Evolutionary conservation across 345 rosid genomes (phyloP), one percentile per base, ranked within the genome.

Genomic region (Odontarrhena argentea): DNA sequence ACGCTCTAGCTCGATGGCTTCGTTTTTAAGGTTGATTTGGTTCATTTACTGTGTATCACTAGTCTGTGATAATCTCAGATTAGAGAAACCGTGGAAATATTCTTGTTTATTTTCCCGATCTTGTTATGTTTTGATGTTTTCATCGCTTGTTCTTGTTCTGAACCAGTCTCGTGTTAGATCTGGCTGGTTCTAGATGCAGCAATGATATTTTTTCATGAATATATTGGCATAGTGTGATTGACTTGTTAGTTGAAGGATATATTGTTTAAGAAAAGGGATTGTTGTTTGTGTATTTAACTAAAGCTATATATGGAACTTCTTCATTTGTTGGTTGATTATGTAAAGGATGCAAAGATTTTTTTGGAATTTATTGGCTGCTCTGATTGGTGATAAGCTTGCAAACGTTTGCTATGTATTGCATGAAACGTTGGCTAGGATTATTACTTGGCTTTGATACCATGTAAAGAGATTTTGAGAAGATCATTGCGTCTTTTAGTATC

Each of bases 391-490:
- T 37, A 2, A 12, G 2, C 48, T 26, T 65, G 40, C 30, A 45
- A 53, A 12, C 7, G n/a, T 56, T 1, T 67, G 28, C 13, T 18
- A 18, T 65, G 43, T 44, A 6, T 11, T 54, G 34, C 7, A 10
- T 55, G n/a, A 47, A 34, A 8, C 22, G 22, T 18, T 47, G 36
- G 45, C 45, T 48, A 26, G n/a, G 45, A 18, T 18, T 61, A 32
- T 22, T 12, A 45, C 41, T n/a, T 10, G 5, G 43, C 4, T 35
- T 48, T 22, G 56, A 36, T 63, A 49, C 68, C 47, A 22, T 54
- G n/a, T 44, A 32, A 55, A 35, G 54, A 66, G 70, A 66, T 66
- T 6, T 44, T 3, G 54, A 12, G 18, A 55, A 55, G 25, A 44
- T 3, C 18, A 36, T 46, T 14, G 49, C 47, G 14, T 53, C 22